phyloP scores from a whole-genome alignment of 73 alveolate species.

The Tetrahymena borealis region DNA sequence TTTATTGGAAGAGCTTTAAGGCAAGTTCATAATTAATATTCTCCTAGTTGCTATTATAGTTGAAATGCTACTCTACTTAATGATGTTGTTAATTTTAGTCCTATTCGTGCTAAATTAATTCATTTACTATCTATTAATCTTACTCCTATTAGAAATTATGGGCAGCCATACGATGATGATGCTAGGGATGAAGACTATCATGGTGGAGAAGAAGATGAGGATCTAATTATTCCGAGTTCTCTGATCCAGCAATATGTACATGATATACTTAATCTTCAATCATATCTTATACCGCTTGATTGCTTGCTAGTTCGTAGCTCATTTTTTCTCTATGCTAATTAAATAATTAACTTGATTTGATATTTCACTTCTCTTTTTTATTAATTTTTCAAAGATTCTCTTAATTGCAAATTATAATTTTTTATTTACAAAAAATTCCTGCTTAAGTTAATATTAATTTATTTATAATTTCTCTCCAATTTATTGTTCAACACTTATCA shows the following conservation, averaged over 20 bases:
- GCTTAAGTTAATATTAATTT: too few species aligned
- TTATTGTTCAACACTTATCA: neutral
- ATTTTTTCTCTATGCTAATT: neutral
- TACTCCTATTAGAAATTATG: neutral
- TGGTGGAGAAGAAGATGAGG: neutral
- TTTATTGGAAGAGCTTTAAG: neutral
- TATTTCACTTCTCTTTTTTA: neutral
- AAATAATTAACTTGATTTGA: neutral
- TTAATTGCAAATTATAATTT: neutral
- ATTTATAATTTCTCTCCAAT: too few species aligned
- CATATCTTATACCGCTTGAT: neutral
- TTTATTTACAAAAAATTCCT: neutral
- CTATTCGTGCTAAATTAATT: neutral
- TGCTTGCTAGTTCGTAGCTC: constrained; percentile 1
- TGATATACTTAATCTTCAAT: neutral
- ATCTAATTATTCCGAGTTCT: neutral
- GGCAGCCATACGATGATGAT: neutral
- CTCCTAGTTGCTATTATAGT: neutral
- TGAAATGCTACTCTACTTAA: neutral
- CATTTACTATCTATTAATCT: neutral
- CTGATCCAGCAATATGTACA: neutral
- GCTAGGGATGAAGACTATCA: neutral
- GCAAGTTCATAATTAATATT: neutral
- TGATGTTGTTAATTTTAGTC: neutral
- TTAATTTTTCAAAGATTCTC: neutral